phyloP scores from a whole-genome alignment of 371 early-diverging fungal genomes.

The Smittium culicis region DNA sequence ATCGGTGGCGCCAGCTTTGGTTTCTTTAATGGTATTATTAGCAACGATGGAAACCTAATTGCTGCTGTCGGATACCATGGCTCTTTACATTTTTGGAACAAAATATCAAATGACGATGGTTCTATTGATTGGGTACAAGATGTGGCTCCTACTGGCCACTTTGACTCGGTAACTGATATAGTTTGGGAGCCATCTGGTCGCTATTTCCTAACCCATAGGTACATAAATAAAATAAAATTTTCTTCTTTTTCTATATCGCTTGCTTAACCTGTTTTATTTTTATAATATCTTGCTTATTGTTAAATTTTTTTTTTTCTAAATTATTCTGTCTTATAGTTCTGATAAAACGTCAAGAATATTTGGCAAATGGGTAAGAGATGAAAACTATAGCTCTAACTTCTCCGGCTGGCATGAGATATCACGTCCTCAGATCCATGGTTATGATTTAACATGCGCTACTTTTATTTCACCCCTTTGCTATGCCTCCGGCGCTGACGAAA shows the following conservation, averaged over 20 bases:
- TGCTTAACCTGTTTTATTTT: too few relatives aligned
- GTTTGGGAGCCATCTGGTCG: conserved; percentile 70
- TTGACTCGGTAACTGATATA: conserved; percentile 52
- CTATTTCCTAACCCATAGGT: conserved; percentile 47
- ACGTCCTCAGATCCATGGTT: conserved; percentile 93
- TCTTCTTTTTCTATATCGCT: too few relatives aligned
- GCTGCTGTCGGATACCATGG: conserved; percentile 77
- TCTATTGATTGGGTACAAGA: conserved; percentile 42
- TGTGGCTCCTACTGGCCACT: conserved; percentile 68
- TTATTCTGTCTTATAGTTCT: conserved; percentile 34
- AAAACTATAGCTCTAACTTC: conserved; percentile 13
- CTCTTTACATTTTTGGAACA: conserved; percentile 71
- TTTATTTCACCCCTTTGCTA: conserved; percentile 60
- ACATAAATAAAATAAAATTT: conserved; percentile 29
- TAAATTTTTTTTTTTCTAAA: background rate
- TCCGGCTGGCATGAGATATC: conserved; percentile 84
- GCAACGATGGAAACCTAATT: conserved; percentile 48
- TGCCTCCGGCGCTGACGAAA: conserved; percentile 89
- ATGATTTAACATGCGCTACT: conserved; percentile 73
- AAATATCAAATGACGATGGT: conserved; percentile 1
- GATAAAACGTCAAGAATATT: conserved; percentile 84
- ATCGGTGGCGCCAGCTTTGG: conserved; percentile 73
- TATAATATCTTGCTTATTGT: too few relatives aligned
- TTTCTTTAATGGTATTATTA: conserved; percentile 64
- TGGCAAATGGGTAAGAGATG: conserved; percentile 45